Percentiles rank a stretch among this genome's conserved stretches.
These are phyloP conservation scores for Cordyceps militaris DNA, from an alignment of 2,329 filamentous ascomycete species.

Conservation along the genomic window DNA sequence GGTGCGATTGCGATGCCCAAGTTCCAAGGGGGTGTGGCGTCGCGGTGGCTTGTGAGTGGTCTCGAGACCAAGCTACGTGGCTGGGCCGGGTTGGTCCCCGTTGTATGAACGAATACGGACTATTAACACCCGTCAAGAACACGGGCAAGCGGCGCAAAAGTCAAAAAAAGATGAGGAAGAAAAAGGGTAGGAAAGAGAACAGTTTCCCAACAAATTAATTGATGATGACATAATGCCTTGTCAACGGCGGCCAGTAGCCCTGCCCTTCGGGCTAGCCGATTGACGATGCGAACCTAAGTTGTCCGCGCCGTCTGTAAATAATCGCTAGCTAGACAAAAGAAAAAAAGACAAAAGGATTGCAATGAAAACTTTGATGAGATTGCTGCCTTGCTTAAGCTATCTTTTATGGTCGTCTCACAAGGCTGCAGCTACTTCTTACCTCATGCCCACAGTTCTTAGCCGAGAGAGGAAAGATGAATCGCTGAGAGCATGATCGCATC, in stretches of 20 bases:
- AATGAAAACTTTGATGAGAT: neutral
- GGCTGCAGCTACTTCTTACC: neutral
- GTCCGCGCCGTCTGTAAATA: no score
- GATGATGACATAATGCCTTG: no score
- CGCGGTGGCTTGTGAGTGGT: slow-evolving; percentile 7
- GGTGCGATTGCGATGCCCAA: slow-evolving; percentile 1
- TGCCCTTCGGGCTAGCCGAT: no score
- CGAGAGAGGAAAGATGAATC: neutral
- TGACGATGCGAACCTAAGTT: no score
- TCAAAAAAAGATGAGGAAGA: no score
- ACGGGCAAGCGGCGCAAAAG: no score
- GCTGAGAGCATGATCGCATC: neutral
- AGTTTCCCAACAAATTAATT: no score
- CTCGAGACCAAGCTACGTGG: neutral
- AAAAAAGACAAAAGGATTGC: neutral
- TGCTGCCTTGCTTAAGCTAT: neutral
- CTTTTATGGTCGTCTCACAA: neutral
- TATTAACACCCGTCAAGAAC: no score
- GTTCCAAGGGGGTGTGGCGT: slow-evolving; percentile 7
- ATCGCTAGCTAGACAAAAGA: no score
- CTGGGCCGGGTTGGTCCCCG: neutral
- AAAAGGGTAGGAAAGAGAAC: no score
- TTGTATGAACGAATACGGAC: no score
- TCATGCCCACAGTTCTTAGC: neutral
- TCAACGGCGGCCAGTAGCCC: no score